phyloP scores from a whole-genome alignment of 106 monocot species.

The Dendrobium chrysotoxum region DNA sequence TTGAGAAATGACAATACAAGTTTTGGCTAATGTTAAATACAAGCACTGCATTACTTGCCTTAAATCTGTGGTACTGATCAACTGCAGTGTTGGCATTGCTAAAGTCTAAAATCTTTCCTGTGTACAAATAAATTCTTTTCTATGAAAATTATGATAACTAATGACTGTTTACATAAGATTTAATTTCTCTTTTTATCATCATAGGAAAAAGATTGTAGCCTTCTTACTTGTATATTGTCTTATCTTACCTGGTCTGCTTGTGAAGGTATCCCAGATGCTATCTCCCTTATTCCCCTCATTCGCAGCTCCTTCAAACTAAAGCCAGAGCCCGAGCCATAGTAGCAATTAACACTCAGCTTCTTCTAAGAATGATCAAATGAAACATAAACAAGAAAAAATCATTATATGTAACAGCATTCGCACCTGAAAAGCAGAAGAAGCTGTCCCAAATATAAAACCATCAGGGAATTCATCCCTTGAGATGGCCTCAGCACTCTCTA shows the following conservation, averaged over 20 bases:
- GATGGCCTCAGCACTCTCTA: constrained; percentile 17
- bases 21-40: background rate
- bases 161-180: no score
- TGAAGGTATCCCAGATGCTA: constrained; percentile 71
- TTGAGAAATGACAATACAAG: no score
- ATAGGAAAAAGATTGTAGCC: background rate
- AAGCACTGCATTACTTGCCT: constrained; percentile 24
- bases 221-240: background rate
- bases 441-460: constrained; percentile 61
- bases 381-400: background rate
- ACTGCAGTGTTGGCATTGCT: constrained; percentile 78
- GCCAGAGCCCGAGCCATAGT: background rate
- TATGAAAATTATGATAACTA: no score
- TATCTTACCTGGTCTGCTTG: constrained; percentile 36
- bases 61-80: constrained; percentile 75
- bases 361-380: background rate
- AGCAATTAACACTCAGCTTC: background rate
- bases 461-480: constrained; percentile 42
- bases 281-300: constrained; percentile 52
- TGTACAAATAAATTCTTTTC: background rate
- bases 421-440: constrained; percentile 77
- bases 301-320: constrained; percentile 76
- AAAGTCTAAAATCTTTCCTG: constrained; percentile 69
- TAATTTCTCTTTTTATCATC: no score
- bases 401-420: background rate